Evolutionary conservation across 2,329 filamentous ascomycete genomes (phyloP), one percentile per base, ranked within the genome.

Genomic region (Dactylonectria estremocensis): DNA sequence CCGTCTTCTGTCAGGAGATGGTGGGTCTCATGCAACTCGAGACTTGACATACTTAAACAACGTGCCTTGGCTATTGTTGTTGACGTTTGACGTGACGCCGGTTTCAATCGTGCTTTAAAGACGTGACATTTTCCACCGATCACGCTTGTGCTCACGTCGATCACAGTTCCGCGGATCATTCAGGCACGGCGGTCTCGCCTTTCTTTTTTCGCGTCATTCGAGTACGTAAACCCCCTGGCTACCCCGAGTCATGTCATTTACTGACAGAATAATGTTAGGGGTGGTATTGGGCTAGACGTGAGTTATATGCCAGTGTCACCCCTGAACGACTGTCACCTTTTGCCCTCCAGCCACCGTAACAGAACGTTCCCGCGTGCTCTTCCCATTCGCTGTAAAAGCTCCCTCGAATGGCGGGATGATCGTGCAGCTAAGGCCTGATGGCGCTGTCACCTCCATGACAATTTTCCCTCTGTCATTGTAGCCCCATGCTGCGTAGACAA

Each of bases 21-120:
- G 40, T 43, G 40, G 40, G n/a, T 43, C 40, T 43, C n/a, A 43
- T 43, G 40, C 40, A n/a, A 43, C n/a, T 43, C n/a, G 40, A 43
- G 40, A 43, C 40, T 43, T 8, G n/a, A 4, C 24, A n/a, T 43
- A 43, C n/a, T 43, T 43, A 43, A 43, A 3, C 40, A 43, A 7
- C 16, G 6, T 14, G 9, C 16, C 7, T n/a, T n/a, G n/a, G 40
- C n/a, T 43, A 8, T n/a, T 7, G 6, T 43, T 43, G 16, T 43
- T 43, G 16, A 14, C 16, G 40, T 43, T 43, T 43, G 40, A n/a
- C 40, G 40, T 43, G 16, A 14, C 40, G 40, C 40, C 8, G 40
- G 40, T n/a, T 43, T 43, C 6, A 43, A n/a, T n/a, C 2, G 16
- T n/a, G 13, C 37, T 40, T 13, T 16, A 40, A 40, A 40, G 37